Percentiles rank a stretch among this genome's conserved stretches.
Evolutionary conservation across 208 protist species (phyloP).

Genomic region (Leishmania martiniquensis): DNA sequence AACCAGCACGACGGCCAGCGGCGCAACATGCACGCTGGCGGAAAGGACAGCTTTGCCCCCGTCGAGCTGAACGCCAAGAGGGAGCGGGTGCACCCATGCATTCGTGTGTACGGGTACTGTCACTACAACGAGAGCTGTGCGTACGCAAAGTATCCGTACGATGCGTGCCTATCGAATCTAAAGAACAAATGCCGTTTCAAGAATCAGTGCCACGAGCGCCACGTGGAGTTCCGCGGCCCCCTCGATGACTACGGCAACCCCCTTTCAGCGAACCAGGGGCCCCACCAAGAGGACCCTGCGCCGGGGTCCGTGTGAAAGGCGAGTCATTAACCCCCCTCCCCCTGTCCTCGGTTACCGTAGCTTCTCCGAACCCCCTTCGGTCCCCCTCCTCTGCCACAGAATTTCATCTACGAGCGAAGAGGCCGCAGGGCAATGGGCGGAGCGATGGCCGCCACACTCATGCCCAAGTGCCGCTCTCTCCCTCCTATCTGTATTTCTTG

Average conservation of each 20-base stretch:
- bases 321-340: background rate
- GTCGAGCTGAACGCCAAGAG: conserved; percentile 55
- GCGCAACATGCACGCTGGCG: conserved; percentile 23
- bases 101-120: conserved; percentile 90
- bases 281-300: background rate
- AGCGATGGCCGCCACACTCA: no score
- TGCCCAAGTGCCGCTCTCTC: no score
- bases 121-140: conserved; percentile 89
- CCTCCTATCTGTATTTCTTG: no score
- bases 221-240: conserved; percentile 83
- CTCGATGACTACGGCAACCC: conserved; percentile 56
- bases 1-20: conserved; percentile 15
- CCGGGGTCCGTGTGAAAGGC: background rate
- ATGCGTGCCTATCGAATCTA: conserved; percentile 87
- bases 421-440: no score
- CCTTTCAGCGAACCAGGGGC: conserved; percentile 11
- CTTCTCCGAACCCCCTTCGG: background rate
- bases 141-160: conserved; percentile 89
- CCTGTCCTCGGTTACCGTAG: background rate
- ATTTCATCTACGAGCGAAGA: no score
- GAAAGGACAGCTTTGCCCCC: conserved; percentile 23
- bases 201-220: conserved; percentile 85
- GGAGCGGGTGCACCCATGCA: conserved; percentile 84
- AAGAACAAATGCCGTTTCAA: conserved; percentile 91
- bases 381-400: background rate